Evolutionary conservation across 768 basidiomycete species (phyloP).

Genomic region (Hemileccinum impolitum): DNA sequence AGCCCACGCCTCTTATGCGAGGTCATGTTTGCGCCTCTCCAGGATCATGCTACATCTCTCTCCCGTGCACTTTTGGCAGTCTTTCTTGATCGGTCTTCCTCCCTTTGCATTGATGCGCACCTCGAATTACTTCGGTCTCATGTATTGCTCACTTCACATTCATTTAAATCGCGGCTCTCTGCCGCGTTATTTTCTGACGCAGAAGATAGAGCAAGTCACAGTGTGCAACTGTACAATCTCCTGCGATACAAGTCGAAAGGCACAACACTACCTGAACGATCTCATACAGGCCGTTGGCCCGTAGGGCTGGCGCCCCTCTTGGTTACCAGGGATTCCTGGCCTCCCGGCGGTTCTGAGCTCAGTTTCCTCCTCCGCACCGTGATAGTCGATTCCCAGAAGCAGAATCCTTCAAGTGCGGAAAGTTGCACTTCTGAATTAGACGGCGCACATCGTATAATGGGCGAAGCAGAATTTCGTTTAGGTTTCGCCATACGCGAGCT

Average conservation of each 20-base stretch:
- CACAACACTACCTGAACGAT: slow-evolving; percentile 18
- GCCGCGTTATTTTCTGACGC: slow-evolving; percentile 77
- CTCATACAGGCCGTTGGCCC: slow-evolving; percentile 41
- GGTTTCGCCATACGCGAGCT: slow-evolving; percentile 84
- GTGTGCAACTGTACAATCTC: slow-evolving; percentile 23
- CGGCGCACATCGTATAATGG: slow-evolving; percentile 35
- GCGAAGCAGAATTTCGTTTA: slow-evolving; percentile 71
- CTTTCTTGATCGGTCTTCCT: slow-evolving; percentile 59
- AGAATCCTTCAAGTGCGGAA: slow-evolving; percentile 14
- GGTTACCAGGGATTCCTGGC: slow-evolving; percentile 78
- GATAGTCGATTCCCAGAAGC: slow-evolving; percentile 74
- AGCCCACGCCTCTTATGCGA: slow-evolving; percentile 58
- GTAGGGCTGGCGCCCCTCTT: slow-evolving; percentile 73
- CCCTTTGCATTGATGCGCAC: slow-evolving; percentile 68
- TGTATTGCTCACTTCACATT: slow-evolving; percentile 65
- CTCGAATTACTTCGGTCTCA: slow-evolving; percentile 70
- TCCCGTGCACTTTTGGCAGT: slow-evolving; percentile 64
- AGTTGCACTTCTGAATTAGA: slow-evolving; percentile 28
- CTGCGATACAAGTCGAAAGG: slow-evolving; percentile 20
- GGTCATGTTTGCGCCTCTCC: slow-evolving; percentile 59
- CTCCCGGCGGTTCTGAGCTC: slow-evolving; percentile 81
- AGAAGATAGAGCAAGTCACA: slow-evolving; percentile 43
- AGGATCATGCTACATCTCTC: slow-evolving; percentile 59
- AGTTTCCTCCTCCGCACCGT: slow-evolving; percentile 82
- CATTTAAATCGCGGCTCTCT: slow-evolving; percentile 69